These are phyloP conservation scores for Fusarium bulbicola DNA, from an alignment of 2,329 filamentous ascomycete genomes.

Conservation along the genomic window DNA sequence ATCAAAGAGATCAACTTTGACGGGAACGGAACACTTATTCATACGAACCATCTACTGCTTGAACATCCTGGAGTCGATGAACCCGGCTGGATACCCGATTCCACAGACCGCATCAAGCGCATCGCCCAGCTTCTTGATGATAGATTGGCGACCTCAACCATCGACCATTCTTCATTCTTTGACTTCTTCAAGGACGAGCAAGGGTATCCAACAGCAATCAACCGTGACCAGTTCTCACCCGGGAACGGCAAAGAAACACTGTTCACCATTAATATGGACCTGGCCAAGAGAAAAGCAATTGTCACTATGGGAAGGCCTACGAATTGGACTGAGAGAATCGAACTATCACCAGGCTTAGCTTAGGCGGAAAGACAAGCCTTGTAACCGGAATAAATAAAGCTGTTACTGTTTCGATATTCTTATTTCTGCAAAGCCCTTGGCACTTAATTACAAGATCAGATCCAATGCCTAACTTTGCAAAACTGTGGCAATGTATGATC, in stretches of 20 bases:
- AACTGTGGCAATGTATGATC: rapidly evolving
- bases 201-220: slow-evolving; percentile 30
- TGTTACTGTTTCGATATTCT: not conserved
- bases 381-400: not conserved
- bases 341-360: not conserved
- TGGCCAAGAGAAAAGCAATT: not conserved
- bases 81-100: slow-evolving; percentile 28
- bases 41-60: slow-evolving; percentile 34
- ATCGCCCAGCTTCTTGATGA: slow-evolving; percentile 10
- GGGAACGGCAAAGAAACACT: slow-evolving; percentile 17
- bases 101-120: slow-evolving; percentile 3
- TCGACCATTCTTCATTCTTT: slow-evolving; percentile 6
- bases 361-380: too few relatives aligned
- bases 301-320: slow-evolving; percentile 27
- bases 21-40: slow-evolving; percentile 9
- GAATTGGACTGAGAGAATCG: slow-evolving; percentile 1
- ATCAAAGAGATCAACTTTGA: slow-evolving; percentile 19
- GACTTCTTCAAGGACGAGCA: slow-evolving; percentile 35
- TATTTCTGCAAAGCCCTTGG: rapidly evolving
- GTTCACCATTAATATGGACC: slow-evolving; percentile 36
- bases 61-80: slow-evolving; percentile 27
- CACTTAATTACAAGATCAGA: rapidly evolving
- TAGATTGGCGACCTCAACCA: not conserved
- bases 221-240: slow-evolving; percentile 1
- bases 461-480: rapidly evolving